A percentile compares a stretch with the other conserved stretches of the same genome.
phyloP scores from a whole-genome alignment of 2,329 filamentous ascomycete genomes.

The Neonectria neomacrospora region DNA sequence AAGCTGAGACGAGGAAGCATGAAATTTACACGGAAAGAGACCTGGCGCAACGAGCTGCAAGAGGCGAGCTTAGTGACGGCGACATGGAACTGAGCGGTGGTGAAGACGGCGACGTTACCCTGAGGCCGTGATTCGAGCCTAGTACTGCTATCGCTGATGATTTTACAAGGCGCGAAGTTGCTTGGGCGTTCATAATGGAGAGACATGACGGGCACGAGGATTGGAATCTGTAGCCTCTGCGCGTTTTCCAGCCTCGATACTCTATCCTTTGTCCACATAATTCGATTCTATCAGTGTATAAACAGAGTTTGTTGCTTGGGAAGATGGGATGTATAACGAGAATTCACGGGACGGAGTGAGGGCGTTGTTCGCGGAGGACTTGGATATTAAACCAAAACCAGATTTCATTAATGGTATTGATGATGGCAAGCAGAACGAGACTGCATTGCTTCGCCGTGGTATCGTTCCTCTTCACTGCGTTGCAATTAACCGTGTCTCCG shows the following conservation, averaged over 20 bases:
- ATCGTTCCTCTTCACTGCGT: background rate
- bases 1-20: conserved; percentile 75
- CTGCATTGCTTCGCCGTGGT: background rate
- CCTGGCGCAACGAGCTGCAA: conserved; percentile 60
- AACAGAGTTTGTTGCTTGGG: conserved; percentile 24
- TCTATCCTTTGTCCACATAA: conserved; percentile 36
- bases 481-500: background rate
- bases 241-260: conserved; percentile 37
- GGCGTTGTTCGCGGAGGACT: conserved; percentile 18
- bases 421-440: conserved; percentile 12
- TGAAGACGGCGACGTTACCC: conserved; percentile 51
- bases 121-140: conserved; percentile 45
- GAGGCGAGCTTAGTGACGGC: conserved; percentile 57
- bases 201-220: conserved; percentile 27
- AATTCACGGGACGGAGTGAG: conserved; percentile 16
- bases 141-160: conserved; percentile 29
- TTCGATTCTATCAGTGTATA: conserved; percentile 38
- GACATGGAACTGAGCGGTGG: conserved; percentile 51
- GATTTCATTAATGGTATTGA: conserved; percentile 31
- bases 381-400: conserved; percentile 22
- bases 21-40: conserved; percentile 75
- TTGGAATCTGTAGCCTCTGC: conserved; percentile 30
- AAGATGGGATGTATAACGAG: conserved; percentile 28
- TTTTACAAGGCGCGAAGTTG: conserved; percentile 18
- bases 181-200: conserved; percentile 12